Conservation (phyloP, 1,284 basidiomycete genomes). For the Pterulicium gracile region DNA sequence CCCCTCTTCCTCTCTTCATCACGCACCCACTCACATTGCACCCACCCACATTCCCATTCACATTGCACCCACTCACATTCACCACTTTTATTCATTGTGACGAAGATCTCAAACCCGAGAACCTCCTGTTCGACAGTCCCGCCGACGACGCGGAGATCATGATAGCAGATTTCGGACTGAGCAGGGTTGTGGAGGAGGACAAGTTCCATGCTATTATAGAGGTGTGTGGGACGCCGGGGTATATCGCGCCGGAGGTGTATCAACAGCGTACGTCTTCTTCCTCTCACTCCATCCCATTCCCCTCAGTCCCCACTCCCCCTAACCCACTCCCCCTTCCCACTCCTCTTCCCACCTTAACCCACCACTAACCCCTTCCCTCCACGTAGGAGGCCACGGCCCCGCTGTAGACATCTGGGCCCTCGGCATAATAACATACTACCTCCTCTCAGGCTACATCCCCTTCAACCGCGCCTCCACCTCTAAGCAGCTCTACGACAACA, state of each 20-base stretch:
- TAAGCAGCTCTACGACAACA: slow-evolving; percentile 86
- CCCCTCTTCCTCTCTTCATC: too few relatives aligned
- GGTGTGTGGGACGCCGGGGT: slow-evolving; percentile 91
- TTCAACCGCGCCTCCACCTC: slow-evolving; percentile 89
- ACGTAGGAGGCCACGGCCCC: slow-evolving; percentile 80
- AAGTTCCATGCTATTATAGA: slow-evolving; percentile 86
- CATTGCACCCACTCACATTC: too few relatives aligned
- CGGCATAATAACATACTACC: slow-evolving; percentile 93
- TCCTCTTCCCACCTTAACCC: slow-evolving; percentile 3
- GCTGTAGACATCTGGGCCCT: slow-evolving; percentile 97
- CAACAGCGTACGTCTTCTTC: slow-evolving; percentile 57
- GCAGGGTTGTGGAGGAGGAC: slow-evolving; percentile 83
- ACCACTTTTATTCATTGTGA: neutral
- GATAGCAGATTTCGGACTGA: slow-evolving; percentile 95
- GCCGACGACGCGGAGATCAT: slow-evolving; percentile 91
- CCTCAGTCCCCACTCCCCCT: slow-evolving; percentile 10
- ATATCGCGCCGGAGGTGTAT: slow-evolving; percentile 99
- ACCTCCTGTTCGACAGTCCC: slow-evolving; percentile 86
- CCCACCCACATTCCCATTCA: too few relatives aligned
- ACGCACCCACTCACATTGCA: too few relatives aligned
- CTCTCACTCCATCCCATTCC: slow-evolving; percentile 1
- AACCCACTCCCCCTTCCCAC: too few relatives aligned
- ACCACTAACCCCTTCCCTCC: slow-evolving; percentile 8
- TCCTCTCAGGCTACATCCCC: slow-evolving; percentile 90
- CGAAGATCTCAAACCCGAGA: slow-evolving; percentile 92